These are phyloP conservation scores for Colletotrichum ledebouriae DNA, from an alignment of 2,329 filamentous ascomycete genomes.

Conservation along the genomic window DNA sequence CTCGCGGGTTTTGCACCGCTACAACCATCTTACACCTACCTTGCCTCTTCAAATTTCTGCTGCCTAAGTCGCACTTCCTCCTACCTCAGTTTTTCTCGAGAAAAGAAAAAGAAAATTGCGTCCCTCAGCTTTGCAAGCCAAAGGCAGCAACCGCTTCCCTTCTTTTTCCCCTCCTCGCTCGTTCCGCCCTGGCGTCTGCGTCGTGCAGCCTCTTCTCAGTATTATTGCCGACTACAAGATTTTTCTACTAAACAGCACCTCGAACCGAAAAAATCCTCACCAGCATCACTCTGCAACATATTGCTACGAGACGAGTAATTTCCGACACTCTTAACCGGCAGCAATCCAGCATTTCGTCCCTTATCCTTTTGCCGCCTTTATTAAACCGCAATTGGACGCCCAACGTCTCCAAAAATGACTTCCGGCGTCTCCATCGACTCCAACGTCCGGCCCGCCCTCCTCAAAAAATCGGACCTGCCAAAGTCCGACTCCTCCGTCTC, in stretches of 20 bases:
- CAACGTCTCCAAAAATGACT: constrained; percentile 31
- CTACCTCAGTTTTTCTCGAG: not conserved
- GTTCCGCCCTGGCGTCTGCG: not conserved
- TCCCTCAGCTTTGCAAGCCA: not conserved
- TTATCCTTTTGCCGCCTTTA: not conserved
- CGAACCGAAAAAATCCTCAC: not conserved
- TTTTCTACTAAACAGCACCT: not conserved
- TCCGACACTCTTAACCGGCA: constrained; percentile 3
- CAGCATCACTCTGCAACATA: constrained; percentile 9
- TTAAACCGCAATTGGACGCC: constrained; percentile 13
- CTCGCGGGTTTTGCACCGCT: constrained; percentile 1
- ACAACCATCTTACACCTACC: not conserved
- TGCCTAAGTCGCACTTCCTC: not conserved
- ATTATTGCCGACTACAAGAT: not conserved
- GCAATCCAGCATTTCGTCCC: not conserved
- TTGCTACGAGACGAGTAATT: constrained; percentile 5
- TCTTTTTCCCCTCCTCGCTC: not conserved
- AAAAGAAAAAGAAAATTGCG: not conserved
- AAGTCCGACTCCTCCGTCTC: constrained; percentile 57
- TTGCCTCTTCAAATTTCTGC: not conserved
- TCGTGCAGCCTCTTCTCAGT: not conserved
- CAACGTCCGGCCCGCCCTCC: constrained; percentile 38
- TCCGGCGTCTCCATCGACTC: constrained; percentile 37
- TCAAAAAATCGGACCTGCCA: constrained; percentile 46
- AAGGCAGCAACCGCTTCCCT: constrained; percentile 5